Percentiles rank a stretch among this genome's conserved stretches.
phyloP scores from a whole-genome alignment of 495 filamentous ascomycete genomes.

The Talaromyces wortmannii region DNA sequence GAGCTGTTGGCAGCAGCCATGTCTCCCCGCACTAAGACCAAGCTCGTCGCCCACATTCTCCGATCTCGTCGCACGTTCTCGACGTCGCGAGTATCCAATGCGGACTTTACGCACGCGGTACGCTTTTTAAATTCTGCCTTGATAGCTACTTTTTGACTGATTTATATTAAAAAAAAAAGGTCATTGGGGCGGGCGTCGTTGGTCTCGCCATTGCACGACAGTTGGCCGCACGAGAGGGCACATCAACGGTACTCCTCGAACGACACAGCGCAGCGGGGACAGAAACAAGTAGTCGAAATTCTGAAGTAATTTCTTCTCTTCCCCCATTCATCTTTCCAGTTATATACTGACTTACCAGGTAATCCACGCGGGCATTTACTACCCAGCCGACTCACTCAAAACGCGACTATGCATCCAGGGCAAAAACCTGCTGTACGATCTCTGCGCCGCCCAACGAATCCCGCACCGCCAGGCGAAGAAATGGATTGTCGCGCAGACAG shows the following conservation, averaged over 20 bases:
- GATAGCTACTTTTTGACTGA: conserved; percentile 4
- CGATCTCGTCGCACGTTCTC: conserved; percentile 29
- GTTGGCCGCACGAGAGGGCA: conserved; percentile 56
- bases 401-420: conserved; percentile 76
- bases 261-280: conserved; percentile 70
- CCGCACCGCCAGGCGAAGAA: conserved; percentile 74
- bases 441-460: conserved; percentile 61
- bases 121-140: conserved; percentile 9
- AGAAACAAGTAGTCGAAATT: conserved; percentile 90
- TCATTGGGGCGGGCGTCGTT: conserved; percentile 87
- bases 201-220: conserved; percentile 81
- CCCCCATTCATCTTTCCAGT: not conserved
- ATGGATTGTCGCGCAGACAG: conserved; percentile 89
- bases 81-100: conserved; percentile 21
- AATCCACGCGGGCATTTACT: conserved; percentile 94
- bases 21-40: not conserved
- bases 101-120: conserved; percentile 83
- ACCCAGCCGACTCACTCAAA: conserved; percentile 70
- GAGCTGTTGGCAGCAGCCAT: not conserved
- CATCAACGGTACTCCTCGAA: conserved; percentile 75
- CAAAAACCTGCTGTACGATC: conserved; percentile 66
- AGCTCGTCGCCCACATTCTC: not conserved
- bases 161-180: conserved; percentile 28
- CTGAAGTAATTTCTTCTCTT: conserved; percentile 51
- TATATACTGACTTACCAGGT: conserved; percentile 44